Percentiles rank a stretch among this genome's conserved stretches.
These are phyloP conservation scores for Albizia julibrissin DNA, from an alignment of 306 rosid species.

Conservation along the genomic window DNA sequence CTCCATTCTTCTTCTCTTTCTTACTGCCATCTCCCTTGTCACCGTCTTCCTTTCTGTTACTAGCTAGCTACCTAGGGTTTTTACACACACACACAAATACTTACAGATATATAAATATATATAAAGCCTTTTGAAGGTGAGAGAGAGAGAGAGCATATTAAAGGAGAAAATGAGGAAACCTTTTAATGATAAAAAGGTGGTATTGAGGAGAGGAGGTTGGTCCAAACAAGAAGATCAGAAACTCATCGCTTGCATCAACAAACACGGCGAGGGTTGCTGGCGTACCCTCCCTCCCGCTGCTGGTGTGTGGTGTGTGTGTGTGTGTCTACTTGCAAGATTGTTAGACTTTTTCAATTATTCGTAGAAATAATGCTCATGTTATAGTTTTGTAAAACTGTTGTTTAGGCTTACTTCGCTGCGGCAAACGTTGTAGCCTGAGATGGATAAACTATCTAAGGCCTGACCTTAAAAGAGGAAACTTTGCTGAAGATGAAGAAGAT, in stretches of 20 bases:
- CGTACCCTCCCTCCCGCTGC: conserved; percentile 80
- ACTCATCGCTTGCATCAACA: conserved; percentile 58
- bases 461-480: conserved; percentile 6
- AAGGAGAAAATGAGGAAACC: conserved; percentile 63
- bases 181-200: conserved; percentile 34
- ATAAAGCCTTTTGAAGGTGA: not conserved
- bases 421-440: too few species aligned
- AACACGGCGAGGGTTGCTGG: conserved; percentile 72
- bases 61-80: conserved; percentile 6
- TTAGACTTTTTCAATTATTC: not conserved
- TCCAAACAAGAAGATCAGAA: conserved; percentile 81
- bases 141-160: too few species aligned
- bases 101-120: too few species aligned
- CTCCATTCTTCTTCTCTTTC: not conserved
- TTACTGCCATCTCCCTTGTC: not conserved
- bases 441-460: too few species aligned
- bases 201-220: conserved; percentile 80
- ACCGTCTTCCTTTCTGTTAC: not conserved
- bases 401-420: too few species aligned
- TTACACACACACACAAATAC: not conserved
- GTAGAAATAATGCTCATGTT: not conserved
- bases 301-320: conserved; percentile 33
- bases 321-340: not conserved
- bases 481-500: conserved; percentile 87
- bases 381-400: too few species aligned